Conservation (phyloP, 371 early-diverging fungal species). For the Coemansia sp. region DNA sequence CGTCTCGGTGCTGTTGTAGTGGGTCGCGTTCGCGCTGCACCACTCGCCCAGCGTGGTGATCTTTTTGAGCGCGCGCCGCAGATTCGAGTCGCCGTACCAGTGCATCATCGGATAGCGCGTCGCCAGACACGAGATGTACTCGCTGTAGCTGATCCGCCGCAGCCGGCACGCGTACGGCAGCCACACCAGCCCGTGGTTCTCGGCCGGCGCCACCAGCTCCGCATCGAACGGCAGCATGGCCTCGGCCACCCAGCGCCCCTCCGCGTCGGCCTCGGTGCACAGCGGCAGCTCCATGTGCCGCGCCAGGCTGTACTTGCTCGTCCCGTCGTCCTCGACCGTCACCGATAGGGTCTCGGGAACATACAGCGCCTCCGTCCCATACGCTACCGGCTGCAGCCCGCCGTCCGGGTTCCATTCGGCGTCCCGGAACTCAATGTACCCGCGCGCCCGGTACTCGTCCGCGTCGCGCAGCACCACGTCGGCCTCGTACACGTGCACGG, state of each 20-base stretch:
- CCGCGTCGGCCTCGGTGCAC: constrained; percentile 49
- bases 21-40: constrained; percentile 44
- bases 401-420: constrained; percentile 57
- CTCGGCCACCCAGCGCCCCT: constrained; percentile 55
- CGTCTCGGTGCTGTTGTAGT: constrained; percentile 21
- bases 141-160: constrained; percentile 51
- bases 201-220: constrained; percentile 10
- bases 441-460: constrained; percentile 48
- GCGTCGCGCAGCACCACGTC: constrained; percentile 47
- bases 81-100: constrained; percentile 59
- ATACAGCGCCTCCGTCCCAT: constrained; percentile 43
- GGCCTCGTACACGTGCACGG: constrained; percentile 56
- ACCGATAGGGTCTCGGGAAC: constrained; percentile 24
- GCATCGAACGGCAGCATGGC: constrained; percentile 14
- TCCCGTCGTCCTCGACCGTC: constrained; percentile 6
- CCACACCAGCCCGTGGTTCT: constrained; percentile 53
- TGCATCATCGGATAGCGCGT: constrained; percentile 49
- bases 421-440: constrained; percentile 53
- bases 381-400: constrained; percentile 50
- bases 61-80: constrained; percentile 56
- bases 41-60: constrained; percentile 56
- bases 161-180: constrained; percentile 56
- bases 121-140: constrained; percentile 51
- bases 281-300: constrained; percentile 53
- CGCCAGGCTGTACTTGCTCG: constrained; percentile 10